These are phyloP conservation scores for Chalaropsis ovoidea DNA, from an alignment of 2,329 filamentous ascomycete species.

Conservation along the genomic window DNA sequence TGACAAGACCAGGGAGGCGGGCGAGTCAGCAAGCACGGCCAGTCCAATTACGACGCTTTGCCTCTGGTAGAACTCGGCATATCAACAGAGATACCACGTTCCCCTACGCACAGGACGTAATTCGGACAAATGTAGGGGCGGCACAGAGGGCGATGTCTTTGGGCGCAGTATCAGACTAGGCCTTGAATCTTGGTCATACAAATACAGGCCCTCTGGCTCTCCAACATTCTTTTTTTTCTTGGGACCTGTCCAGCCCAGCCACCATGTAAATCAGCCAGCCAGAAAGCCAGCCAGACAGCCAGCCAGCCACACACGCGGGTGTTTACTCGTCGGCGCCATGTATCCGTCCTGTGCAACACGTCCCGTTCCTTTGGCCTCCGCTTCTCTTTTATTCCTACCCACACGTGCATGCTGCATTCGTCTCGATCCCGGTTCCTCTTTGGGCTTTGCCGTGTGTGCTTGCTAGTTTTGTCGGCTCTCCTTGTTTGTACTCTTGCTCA, in stretches of 20 bases:
- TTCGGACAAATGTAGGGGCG: not conserved
- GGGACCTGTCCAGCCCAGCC: too few relatives aligned
- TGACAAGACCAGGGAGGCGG: not conserved
- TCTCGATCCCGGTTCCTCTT: not conserved
- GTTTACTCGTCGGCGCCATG: not conserved
- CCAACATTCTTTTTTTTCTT: too few relatives aligned
- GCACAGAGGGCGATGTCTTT: not conserved
- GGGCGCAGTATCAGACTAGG: too few relatives aligned
- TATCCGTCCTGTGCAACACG: not conserved
- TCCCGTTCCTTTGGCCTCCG: not conserved
- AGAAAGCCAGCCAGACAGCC: not conserved
- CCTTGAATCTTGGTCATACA: too few relatives aligned
- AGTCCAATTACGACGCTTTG: not conserved
- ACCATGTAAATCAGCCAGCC: too few relatives aligned
- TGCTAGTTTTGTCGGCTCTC: not conserved
- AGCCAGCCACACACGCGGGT: not conserved
- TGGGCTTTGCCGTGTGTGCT: not conserved
- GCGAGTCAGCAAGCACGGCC: not conserved
- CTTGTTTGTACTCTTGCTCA: not conserved
- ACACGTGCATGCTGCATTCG: not conserved
- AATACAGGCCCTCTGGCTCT: too few relatives aligned
- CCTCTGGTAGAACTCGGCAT: not conserved
- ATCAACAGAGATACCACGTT: conserved; percentile 1
- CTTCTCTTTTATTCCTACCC: not conserved
- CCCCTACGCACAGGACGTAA: not conserved